Evolutionary conservation across 202 grass and related monocot genomes (phyloP).

Genomic region (Schoenoplectus tabernaemontani): DNA sequence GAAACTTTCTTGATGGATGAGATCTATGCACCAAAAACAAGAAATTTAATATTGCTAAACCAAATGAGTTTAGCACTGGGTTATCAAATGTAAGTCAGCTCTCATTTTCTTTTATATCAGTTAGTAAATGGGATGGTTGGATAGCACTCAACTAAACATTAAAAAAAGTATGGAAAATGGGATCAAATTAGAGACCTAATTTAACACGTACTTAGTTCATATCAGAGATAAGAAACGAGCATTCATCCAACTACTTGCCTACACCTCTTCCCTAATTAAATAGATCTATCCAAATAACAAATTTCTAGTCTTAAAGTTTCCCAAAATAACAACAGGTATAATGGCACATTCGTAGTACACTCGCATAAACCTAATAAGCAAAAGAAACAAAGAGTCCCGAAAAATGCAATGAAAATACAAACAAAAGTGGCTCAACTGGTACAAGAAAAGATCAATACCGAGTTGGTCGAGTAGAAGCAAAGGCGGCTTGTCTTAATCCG

Average conservation of each 20-base stretch:
- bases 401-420: background rate
- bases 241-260: background rate
- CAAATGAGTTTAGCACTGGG: background rate
- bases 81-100: background rate
- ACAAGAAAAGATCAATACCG: background rate
- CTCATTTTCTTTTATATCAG: background rate
- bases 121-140: background rate
- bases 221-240: background rate
- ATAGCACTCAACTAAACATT: background rate
- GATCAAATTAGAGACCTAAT: background rate
- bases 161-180: background rate
- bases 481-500: conserved; percentile 16
- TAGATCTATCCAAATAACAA: background rate
- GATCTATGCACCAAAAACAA: background rate
- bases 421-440: background rate
- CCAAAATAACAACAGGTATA: background rate
- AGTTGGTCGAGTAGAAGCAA: background rate
- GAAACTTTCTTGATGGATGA: conserved; percentile 20
- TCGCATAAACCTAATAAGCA: background rate
- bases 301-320: background rate
- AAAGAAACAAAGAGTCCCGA: background rate
- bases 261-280: background rate
- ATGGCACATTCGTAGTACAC: background rate
- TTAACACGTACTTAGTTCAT: background rate
- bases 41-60: background rate